Percentiles rank a stretch among this genome's conserved stretches.
These are phyloP conservation scores for Melocanna baccifera DNA, from an alignment of 176 grass and related monocot genomes.

Conservation along the genomic window DNA sequence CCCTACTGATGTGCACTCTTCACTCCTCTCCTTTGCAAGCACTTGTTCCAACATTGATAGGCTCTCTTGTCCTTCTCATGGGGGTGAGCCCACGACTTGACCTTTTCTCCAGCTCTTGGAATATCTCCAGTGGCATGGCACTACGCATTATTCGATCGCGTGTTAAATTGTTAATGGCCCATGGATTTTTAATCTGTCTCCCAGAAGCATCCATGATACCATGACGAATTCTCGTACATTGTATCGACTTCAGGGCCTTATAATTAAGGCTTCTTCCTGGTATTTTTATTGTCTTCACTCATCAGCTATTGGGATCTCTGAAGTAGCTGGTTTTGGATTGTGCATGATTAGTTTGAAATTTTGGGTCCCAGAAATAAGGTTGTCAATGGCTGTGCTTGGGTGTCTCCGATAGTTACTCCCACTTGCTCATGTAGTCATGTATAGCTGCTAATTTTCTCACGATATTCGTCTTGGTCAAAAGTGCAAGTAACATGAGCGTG, in stretches of 20 bases:
- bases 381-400: conserved; percentile 3
- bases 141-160: not conserved
- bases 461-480: conserved; percentile 12
- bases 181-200: not conserved
- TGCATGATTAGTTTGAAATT: not conserved
- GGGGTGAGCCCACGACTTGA: conserved; percentile 14
- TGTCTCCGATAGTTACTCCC: not conserved
- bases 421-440: not conserved
- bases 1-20: conserved; percentile 13
- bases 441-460: not conserved
- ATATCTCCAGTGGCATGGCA: conserved; percentile 13
- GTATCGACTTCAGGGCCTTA: conserved; percentile 6
- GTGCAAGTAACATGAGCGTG: not conserved
- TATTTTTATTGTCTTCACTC: not conserved
- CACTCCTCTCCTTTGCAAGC: conserved; percentile 28
- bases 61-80: conserved; percentile 32
- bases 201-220: not conserved
- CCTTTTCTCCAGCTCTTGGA: conserved; percentile 38
- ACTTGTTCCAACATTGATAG: conserved; percentile 34
- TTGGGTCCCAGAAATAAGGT: not conserved
- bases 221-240: conserved; percentile 6
- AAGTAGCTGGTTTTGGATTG: not conserved
- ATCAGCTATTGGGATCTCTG: not conserved
- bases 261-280: not conserved
- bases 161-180: conserved; percentile 1